phyloP scores from a whole-genome alignment of 2,329 filamentous ascomycete species.

The Hymenotorrendiella dingleyae region DNA sequence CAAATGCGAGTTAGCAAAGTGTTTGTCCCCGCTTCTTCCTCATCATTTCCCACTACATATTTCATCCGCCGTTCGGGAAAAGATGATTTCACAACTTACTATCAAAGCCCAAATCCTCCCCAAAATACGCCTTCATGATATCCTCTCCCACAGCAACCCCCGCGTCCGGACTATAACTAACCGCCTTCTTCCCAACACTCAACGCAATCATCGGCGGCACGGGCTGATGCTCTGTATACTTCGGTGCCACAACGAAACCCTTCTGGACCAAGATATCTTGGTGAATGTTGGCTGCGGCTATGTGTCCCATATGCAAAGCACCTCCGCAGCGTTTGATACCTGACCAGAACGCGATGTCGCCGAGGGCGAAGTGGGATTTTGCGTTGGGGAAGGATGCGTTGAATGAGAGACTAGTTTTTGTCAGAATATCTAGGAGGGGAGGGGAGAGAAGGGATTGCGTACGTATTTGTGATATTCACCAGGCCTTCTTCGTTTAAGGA shows the following conservation, averaged over 20 bases:
- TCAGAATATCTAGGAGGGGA: not conserved
- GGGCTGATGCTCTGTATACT: constrained; percentile 44
- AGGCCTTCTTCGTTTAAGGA: constrained; percentile 59
- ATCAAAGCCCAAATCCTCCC: constrained; percentile 59
- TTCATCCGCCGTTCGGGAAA: not conserved
- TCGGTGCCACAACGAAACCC: constrained; percentile 34
- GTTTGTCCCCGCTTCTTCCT: no score
- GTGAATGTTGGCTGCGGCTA: constrained; percentile 61
- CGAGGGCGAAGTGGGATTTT: constrained; percentile 59
- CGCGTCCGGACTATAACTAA: constrained; percentile 52
- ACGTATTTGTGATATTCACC: constrained; percentile 55
- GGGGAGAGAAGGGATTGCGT: constrained; percentile 32
- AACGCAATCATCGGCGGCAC: constrained; percentile 64
- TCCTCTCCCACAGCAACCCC: constrained; percentile 58
- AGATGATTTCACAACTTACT: constrained; percentile 41
- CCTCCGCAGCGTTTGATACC: constrained; percentile 75
- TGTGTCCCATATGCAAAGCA: constrained; percentile 68
- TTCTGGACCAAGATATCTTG: constrained; percentile 48
- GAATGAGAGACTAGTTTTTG: constrained; percentile 45
- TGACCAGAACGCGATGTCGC: constrained; percentile 65
- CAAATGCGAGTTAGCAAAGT: not conserved
- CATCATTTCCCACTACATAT: no score
- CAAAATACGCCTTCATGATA: constrained; percentile 58
- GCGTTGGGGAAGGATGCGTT: constrained; percentile 48
- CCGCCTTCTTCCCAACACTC: constrained; percentile 63